Percentiles rank a stretch among this genome's conserved stretches.
These are phyloP conservation scores for Mortierella antarctica DNA, from an alignment of 192 early-diverging fungal genomes.

Conservation along the genomic window DNA sequence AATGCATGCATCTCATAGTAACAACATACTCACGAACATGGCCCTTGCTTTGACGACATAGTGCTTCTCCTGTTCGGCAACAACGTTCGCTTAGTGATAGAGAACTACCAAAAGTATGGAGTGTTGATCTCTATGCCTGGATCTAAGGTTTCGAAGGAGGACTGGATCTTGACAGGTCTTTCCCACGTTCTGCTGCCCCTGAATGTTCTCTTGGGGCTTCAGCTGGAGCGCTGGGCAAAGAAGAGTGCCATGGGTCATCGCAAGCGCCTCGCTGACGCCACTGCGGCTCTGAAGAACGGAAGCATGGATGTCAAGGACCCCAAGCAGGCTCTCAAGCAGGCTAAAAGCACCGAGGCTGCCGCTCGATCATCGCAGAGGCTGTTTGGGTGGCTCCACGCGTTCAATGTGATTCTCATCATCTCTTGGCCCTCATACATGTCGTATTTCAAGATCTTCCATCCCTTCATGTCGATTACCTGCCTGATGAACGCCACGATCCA, in stretches of 20 bases:
- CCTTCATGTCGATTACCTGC: slow-evolving; percentile 70
- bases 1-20: too few relatives aligned
- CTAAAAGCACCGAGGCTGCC: slow-evolving; percentile 20
- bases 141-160: slow-evolving; percentile 54
- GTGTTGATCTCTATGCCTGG: slow-evolving; percentile 79
- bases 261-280: slow-evolving; percentile 29
- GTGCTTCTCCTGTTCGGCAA: slow-evolving; percentile 85
- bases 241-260: slow-evolving; percentile 25
- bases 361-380: slow-evolving; percentile 27
- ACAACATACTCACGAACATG: neutral
- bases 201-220: slow-evolving; percentile 65
- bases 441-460: slow-evolving; percentile 76
- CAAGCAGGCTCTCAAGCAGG: slow-evolving; percentile 8
- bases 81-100: slow-evolving; percentile 85
- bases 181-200: slow-evolving; percentile 61
- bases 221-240: slow-evolving; percentile 65
- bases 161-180: slow-evolving; percentile 66
- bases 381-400: slow-evolving; percentile 57
- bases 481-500: slow-evolving; percentile 74
- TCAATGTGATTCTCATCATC: slow-evolving; percentile 67
- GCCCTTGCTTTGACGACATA: slow-evolving; percentile 13
- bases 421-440: slow-evolving; percentile 71
- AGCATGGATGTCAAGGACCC: slow-evolving; percentile 23
- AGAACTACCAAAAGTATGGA: slow-evolving; percentile 92
- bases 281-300: neutral